These are phyloP conservation scores for Aspergillus sp. DNA, from an alignment of 2,329 filamentous ascomycete species.

Conservation along the genomic window DNA sequence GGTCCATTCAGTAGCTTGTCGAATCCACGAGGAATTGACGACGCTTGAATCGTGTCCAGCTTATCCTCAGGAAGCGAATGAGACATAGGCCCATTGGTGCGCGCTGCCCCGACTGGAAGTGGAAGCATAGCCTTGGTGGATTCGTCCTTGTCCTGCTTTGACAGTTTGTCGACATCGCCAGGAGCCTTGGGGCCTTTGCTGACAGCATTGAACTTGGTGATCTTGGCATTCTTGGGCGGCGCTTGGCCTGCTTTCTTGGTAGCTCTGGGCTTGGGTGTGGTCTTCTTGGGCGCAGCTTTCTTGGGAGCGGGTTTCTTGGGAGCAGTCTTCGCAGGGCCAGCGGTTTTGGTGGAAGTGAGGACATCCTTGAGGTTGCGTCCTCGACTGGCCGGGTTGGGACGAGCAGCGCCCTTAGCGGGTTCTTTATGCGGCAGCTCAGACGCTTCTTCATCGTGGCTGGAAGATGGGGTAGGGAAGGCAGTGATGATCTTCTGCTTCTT, in stretches of 20 bases:
- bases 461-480: constrained; percentile 36
- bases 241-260: constrained; percentile 14
- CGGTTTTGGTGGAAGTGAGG: constrained; percentile 13
- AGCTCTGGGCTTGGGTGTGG: constrained; percentile 13
- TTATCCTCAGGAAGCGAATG: constrained; percentile 14
- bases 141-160: constrained; percentile 19
- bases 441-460: constrained; percentile 30
- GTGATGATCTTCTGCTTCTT: constrained; percentile 28
- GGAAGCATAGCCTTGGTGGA: constrained; percentile 27
- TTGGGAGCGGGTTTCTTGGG: constrained; percentile 16
- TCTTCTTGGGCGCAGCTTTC: constrained; percentile 12
- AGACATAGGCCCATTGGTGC: constrained; percentile 30
- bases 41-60: constrained; percentile 16
- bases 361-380: constrained; percentile 21
- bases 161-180: constrained; percentile 11
- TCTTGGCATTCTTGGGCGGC: constrained; percentile 18
- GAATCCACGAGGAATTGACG: constrained; percentile 19
- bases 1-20: constrained; percentile 12
- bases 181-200: constrained; percentile 21
- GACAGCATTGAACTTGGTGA: constrained; percentile 27
- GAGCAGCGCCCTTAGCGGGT: constrained; percentile 5
- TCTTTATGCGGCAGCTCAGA: constrained; percentile 16
- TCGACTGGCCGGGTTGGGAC: constrained; percentile 24
- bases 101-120: constrained; percentile 25
- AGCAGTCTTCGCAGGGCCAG: constrained; percentile 12